Evolutionary conservation across 2,329 filamentous ascomycete species (phyloP).

Genomic region (Claviceps humidiphila): DNA sequence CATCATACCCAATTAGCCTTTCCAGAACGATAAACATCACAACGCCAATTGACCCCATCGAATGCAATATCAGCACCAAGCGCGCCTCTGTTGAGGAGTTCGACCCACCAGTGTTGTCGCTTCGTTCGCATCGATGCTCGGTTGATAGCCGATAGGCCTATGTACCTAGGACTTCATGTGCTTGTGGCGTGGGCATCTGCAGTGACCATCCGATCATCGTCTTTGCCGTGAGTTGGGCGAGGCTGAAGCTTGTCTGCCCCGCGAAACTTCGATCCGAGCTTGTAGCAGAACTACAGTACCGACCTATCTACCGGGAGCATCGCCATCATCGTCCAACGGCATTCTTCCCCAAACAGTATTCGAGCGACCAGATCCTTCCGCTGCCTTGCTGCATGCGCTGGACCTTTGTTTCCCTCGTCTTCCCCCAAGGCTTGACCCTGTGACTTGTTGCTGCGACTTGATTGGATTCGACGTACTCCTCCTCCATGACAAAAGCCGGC

Average conservation of each 20-base stretch:
- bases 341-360: background rate
- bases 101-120: background rate
- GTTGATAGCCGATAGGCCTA: background rate
- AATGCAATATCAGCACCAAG: background rate
- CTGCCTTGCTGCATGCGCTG: background rate
- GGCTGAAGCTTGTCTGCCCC: background rate
- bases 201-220: background rate
- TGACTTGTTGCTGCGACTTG: background rate
- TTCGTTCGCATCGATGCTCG: background rate
- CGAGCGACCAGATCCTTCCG: background rate
- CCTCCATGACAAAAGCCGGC: constrained; percentile 16
- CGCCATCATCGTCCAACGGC: background rate
- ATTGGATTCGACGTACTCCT: background rate
- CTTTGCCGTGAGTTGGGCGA: background rate
- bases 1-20: background rate
- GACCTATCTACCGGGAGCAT: background rate
- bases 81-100: background rate
- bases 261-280: background rate
- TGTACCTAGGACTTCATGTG: background rate
- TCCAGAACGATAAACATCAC: background rate
- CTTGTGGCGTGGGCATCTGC: background rate
- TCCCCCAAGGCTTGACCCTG: background rate
- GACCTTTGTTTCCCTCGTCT: background rate
- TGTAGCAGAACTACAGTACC: background rate
- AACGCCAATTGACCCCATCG: background rate